phyloP scores from a whole-genome alignment of 164 flowering plant species.

The Cinnamomum chago region DNA sequence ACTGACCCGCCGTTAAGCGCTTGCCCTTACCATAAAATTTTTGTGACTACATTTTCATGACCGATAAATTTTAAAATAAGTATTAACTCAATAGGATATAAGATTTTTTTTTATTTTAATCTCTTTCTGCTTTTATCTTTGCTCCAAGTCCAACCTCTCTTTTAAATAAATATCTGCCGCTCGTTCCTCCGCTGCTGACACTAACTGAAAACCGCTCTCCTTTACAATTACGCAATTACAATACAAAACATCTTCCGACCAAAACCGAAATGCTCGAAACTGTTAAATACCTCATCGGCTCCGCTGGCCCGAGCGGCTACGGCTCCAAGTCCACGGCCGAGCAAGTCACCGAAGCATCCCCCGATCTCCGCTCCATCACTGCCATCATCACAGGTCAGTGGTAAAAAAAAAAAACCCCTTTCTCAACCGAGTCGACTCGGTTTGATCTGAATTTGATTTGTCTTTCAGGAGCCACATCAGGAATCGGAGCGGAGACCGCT shows the following conservation, averaged over 20 bases:
- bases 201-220: no score
- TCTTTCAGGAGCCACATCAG: constrained; percentile 82
- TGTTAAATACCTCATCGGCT: constrained; percentile 66
- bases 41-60: no score
- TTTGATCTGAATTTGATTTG: neutral
- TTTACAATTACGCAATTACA: no score
- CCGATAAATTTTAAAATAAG: no score
- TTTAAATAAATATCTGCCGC: neutral
- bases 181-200: neutral
- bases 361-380: constrained; percentile 56
- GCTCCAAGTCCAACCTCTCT: no score
- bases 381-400: constrained; percentile 86
- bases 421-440: neutral
- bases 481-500: constrained; percentile 98
- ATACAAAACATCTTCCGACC: no score
- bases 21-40: no score
- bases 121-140: neutral
- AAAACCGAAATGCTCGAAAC: constrained; percentile 53
- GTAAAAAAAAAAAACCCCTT: no score
- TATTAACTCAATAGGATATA: no score
- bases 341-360: constrained; percentile 52
- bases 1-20: no score
- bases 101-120: neutral
- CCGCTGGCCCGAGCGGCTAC: constrained; percentile 65
- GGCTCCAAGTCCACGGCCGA: constrained; percentile 94